Conservation (phyloP, 148 eudicot species). For the Dysphania ambrosioides region DNA sequence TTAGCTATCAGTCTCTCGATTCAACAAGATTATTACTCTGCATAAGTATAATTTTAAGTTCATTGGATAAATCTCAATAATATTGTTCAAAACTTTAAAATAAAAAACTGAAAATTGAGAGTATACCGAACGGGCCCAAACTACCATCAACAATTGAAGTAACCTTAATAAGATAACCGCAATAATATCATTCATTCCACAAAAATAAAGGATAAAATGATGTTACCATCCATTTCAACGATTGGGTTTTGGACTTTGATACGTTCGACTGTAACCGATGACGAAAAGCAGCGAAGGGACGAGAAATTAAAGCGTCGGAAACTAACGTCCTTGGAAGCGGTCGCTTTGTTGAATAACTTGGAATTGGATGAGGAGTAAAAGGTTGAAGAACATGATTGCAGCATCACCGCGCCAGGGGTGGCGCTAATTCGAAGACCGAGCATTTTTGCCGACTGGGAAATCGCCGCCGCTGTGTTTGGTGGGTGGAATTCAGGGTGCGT, state of each 20-base stretch:
- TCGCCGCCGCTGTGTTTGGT: conserved; percentile 6
- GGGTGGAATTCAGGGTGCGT: background rate
- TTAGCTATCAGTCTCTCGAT: no score
- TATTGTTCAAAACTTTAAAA: no score
- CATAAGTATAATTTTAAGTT: no score
- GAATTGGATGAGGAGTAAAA: conserved; percentile 16
- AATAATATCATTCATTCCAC: background rate
- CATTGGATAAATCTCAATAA: no score
- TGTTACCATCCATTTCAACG: conserved; percentile 87
- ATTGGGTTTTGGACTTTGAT: conserved; percentile 84
- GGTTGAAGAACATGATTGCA: conserved; percentile 1
- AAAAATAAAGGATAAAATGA: no score
- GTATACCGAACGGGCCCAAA: no score
- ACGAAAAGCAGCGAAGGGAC: conserved; percentile 30
- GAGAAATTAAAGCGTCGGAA: conserved; percentile 22
- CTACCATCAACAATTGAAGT: no score
- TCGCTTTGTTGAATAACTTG: conserved; percentile 6
- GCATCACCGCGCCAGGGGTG: conserved; percentile 15
- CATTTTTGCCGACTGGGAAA: conserved; percentile 19
- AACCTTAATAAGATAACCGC: background rate
- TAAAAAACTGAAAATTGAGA: no score
- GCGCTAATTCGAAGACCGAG: conserved; percentile 26
- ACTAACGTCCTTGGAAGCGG: background rate
- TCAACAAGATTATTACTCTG: no score
- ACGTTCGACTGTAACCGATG: conserved; percentile 17